Evolutionary conservation across 2,329 filamentous ascomycete genomes (phyloP).

Genomic region (Cordyceps fumosorosea): DNA sequence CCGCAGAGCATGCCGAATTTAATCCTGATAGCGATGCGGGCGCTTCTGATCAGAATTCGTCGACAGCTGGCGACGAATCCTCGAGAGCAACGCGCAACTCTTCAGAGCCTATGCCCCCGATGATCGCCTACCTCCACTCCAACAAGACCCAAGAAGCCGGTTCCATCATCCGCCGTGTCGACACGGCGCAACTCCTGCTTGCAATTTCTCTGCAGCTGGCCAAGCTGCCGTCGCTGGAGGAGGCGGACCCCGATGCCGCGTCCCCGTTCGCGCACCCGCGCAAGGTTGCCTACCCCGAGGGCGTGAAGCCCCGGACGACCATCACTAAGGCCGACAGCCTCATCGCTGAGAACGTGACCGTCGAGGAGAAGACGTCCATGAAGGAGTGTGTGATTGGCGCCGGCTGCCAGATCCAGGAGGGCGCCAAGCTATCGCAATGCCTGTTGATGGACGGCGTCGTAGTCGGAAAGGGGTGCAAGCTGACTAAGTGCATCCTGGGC

Average conservation of each 20-base stretch:
- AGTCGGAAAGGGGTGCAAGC: conserved; percentile 74
- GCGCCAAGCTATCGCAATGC: conserved; percentile 81
- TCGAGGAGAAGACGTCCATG: conserved; percentile 85
- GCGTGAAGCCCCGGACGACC: conserved; percentile 72
- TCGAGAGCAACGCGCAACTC: conserved; percentile 5
- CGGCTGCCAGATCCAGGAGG: conserved; percentile 77
- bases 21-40: conserved; percentile 24
- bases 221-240: conserved; percentile 68
- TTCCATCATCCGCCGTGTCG: conserved; percentile 77
- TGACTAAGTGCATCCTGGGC: conserved; percentile 84
- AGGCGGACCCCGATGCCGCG: conserved; percentile 47
- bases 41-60: conserved; percentile 16
- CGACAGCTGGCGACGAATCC: not conserved
- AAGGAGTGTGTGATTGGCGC: conserved; percentile 87
- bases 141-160: conserved; percentile 35
- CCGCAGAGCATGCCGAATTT: conserved; percentile 32
- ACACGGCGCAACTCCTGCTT: conserved; percentile 76
- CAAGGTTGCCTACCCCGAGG: conserved; percentile 79
- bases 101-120: conserved; percentile 51
- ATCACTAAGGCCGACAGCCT: conserved; percentile 78
- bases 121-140: conserved; percentile 78
- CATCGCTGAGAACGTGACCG: conserved; percentile 79
- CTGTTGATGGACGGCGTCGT: conserved; percentile 88
- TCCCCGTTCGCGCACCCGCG: conserved; percentile 71
- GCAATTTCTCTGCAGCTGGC: conserved; percentile 79